Evolutionary conservation across 345 rosid genomes (phyloP).

Genomic region (Abelmoschus esculentus): DNA sequence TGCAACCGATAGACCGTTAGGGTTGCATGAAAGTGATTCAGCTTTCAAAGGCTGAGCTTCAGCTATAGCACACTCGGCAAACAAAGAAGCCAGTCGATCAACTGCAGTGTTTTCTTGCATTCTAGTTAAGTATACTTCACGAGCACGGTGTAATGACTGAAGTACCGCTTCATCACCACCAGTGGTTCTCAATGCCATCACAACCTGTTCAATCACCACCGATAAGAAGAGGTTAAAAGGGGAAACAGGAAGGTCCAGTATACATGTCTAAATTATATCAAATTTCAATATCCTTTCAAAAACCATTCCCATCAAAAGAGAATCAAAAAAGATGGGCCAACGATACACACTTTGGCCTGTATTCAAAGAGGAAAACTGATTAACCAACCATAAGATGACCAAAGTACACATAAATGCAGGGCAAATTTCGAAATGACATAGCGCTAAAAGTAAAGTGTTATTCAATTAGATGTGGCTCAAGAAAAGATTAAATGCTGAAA

Average conservation of each 20-base stretch:
- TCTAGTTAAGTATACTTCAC: conserved; percentile 51
- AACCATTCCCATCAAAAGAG: no score
- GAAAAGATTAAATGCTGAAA: neutral
- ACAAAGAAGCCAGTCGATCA: conserved; percentile 80
- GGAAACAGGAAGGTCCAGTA: neutral
- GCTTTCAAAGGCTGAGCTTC: conserved; percentile 54
- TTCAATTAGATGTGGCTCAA: neutral
- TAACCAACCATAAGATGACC: neutral
- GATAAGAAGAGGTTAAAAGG: conserved; percentile 9
- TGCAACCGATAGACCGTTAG: conserved; percentile 16
- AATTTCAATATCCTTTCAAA: neutral
- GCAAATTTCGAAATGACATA: neutral
- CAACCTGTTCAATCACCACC: conserved; percentile 49
- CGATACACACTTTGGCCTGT: neutral
- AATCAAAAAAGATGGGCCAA: neutral
- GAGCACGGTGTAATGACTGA: conserved; percentile 57
- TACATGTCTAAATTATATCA: neutral
- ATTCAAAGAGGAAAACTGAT: neutral
- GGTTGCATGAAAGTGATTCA: conserved; percentile 22
- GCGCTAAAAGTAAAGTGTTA: neutral
- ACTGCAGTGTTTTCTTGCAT: conserved; percentile 47
- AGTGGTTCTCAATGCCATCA: conserved; percentile 55
- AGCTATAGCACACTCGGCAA: conserved; percentile 83
- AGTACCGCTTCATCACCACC: conserved; percentile 83
- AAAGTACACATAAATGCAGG: neutral